phyloP scores from a whole-genome alignment of 768 basidiomycete species.

The Auricularia sp. region DNA sequence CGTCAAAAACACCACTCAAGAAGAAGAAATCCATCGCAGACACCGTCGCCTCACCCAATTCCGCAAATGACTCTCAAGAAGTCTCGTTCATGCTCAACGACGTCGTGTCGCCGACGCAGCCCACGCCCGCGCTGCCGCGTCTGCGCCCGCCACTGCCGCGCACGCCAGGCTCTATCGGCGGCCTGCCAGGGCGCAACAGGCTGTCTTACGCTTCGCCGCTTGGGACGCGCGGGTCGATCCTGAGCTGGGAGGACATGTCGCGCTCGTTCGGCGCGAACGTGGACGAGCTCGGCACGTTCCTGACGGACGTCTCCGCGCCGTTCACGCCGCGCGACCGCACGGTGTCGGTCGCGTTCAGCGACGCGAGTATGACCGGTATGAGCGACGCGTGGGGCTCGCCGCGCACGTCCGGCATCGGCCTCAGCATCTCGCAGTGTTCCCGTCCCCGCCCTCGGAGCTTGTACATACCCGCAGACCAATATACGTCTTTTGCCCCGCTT shows the following conservation, averaged over 20 bases:
- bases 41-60: neutral
- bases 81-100: neutral
- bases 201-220: neutral
- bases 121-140: neutral
- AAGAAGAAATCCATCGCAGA: neutral
- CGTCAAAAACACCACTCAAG: neutral
- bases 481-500: no score
- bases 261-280: neutral
- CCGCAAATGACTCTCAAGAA: neutral
- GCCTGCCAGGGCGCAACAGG: neutral
- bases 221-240: neutral
- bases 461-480: no score
- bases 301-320: neutral
- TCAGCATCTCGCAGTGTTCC: neutral
- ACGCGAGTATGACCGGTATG: neutral
- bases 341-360: neutral
- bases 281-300: neutral
- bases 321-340: neutral
- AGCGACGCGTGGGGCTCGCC: neutral
- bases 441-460: neutral
- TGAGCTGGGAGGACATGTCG: slow-evolving; percentile 1
- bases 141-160: neutral
- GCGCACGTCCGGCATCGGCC: neutral
- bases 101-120: neutral
- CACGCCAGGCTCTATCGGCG: neutral